Evolutionary conservation across 768 basidiomycete genomes (phyloP), one percentile per base, ranked within the genome.

Genomic region (Psilocybe sp.): DNA sequence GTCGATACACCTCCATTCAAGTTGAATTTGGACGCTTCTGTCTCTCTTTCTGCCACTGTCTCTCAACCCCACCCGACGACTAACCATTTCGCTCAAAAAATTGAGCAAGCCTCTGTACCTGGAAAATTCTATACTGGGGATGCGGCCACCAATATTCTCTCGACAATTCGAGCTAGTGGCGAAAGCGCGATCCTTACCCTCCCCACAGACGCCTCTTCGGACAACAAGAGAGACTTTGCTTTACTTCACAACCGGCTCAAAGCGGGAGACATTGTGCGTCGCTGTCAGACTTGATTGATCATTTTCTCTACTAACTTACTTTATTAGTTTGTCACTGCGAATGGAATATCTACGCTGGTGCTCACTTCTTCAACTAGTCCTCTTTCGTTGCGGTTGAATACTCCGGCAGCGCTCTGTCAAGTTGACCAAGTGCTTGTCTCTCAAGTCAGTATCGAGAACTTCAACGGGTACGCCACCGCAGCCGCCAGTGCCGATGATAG

Each of bases 51-150:
- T 3, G 64, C 85, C 1, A 53, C 67, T 19, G 64, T 87, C 31
- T 63, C 71, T 38, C 76, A 80, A 43, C 51, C 67, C 7, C 58
- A 66, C 23, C 62, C 69, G 23, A 51, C 60, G 3, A 58, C 69
- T 39, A 60, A 69, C 32, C 55, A 58, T 28, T 56, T 65, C 19
- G 70, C 73, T 37, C 66, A 72, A 14, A 73, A 77, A 34, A 63
- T 75, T 34, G 66, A 62, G 15, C 70, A 68, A 12, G 73, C 62
- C 32, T 74, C 72, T 14, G 73, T 76, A 8, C 76, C 84, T 1
- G 87, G 84, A 15, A 76, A 82, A 56, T 87, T 89, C 57, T 87
- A 85, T 59, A 65, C 64, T 35, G 62, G 67, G 28, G 60, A 74
- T 28, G 64, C 75, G 51, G 80, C 80, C 2, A 60, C 72, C 32